These are phyloP conservation scores for Eucalyptus guilfoylei DNA, from an alignment of 345 rosid species.

Conservation along the genomic window DNA sequence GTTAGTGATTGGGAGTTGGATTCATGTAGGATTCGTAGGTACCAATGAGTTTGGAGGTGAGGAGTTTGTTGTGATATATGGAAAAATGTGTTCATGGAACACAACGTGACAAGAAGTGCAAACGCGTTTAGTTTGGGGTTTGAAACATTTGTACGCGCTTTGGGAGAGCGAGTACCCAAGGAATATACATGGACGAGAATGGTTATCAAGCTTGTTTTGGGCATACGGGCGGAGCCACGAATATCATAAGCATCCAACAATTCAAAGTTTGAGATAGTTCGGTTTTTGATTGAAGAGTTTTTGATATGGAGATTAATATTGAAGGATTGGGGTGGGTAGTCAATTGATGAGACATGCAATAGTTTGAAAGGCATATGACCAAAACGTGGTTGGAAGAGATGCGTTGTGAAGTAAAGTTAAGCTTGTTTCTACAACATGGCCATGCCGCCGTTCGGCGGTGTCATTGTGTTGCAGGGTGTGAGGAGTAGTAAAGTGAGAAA, in stretches of 20 bases:
- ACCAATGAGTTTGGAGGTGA: neutral
- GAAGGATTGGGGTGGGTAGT: neutral
- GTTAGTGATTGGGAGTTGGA: neutral
- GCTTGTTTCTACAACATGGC: neutral
- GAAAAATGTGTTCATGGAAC: no score
- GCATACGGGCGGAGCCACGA: neutral
- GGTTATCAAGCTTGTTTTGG: neutral
- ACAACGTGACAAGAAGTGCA: neutral
- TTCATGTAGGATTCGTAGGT: neutral
- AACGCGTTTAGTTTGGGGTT: neutral
- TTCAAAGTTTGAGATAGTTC: neutral
- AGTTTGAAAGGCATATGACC: neutral
- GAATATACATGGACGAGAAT: neutral
- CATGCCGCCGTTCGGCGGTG: fast-evolving
- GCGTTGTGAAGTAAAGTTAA: neutral
- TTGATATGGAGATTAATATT: neutral
- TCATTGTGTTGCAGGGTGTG: neutral
- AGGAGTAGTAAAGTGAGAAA: neutral
- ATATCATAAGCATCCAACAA: neutral
- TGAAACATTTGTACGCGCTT: neutral
- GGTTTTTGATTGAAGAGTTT: neutral
- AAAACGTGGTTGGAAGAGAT: neutral
- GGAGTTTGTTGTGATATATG: no score
- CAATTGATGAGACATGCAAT: neutral
- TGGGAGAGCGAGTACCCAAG: neutral